Evolutionary conservation across 371 early-diverging fungal species (phyloP), one percentile per base, ranked within the genome.

Genomic region (Umbelopsis sp.): DNA sequence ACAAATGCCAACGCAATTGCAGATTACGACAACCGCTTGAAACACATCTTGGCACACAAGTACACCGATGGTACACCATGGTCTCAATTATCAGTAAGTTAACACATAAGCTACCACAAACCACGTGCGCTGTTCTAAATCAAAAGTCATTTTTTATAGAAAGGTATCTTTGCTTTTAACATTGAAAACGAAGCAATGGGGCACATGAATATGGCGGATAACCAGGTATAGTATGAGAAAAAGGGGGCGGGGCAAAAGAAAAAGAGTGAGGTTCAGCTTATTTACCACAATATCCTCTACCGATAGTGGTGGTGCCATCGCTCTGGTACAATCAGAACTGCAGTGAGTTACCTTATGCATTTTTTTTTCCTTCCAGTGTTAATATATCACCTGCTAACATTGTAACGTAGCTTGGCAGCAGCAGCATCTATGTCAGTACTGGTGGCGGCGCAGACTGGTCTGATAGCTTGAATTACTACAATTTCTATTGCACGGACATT

Each of bases 121-220:
- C 35, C 14, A 14, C 18, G 6, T 16, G 1, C 7, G 3, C 18
- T 57, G 7, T 35, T 11, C 11, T 35, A 12, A 11, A 35, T 18
- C 2, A 0, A 57, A 35, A 8, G 57, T 4, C 35, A 32, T 35
- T 4, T 57, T 35, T 37, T 5, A 48, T 57, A 57, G 57, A 9
- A 57, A 1, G 57, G 57, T 16, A 57, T 57, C 2, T 57, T 57
- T 57, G 57, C 57, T 29, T 57, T 57, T 29, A 57, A 57, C 57
- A 57, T 57, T 12, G 35, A 57, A 18, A 57, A 57, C 29, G 57
- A 57, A 57, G 57, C 57, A 25, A 57, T 57, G 57, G 57, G 57
- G 0, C 57, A 57, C 35, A 57, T 57, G 57, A 4, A 29, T 35
- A 57, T 57, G 57, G 57, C n/a, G 9, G 57, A 57, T 57, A 57